Conservation (phyloP, 495 filamentous ascomycete species). For the Penicillium steckii region DNA sequence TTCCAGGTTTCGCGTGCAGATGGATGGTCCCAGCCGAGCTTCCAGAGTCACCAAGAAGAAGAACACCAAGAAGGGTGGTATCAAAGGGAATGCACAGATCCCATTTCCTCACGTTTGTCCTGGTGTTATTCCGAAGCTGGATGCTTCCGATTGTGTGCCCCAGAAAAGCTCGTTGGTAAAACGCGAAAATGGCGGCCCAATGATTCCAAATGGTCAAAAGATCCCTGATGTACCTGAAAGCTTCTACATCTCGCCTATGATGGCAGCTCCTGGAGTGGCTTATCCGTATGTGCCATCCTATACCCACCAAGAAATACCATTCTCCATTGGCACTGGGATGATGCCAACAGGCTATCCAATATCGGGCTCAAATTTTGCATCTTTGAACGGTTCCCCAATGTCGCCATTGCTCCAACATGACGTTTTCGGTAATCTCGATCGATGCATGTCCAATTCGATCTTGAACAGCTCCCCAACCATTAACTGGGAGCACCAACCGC, state of each 20-base stretch:
- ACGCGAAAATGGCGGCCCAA: neutral
- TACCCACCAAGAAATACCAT: neutral
- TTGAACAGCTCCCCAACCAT: neutral
- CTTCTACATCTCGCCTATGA: neutral
- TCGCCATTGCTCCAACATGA: neutral
- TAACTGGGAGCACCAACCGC: neutral
- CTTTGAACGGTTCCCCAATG: neutral
- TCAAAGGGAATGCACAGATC: neutral
- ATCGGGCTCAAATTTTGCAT: neutral
- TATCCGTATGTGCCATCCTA: neutral
- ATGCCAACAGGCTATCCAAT: neutral
- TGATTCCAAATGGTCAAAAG: neutral
- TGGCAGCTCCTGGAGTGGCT: neutral
- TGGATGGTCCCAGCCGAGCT: constrained; percentile 45
- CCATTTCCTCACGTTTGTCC: neutral
- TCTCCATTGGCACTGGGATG: neutral
- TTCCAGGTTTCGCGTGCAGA: constrained; percentile 63
- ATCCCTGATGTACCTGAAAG: neutral
- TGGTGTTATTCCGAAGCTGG: neutral
- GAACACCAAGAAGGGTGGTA: constrained; percentile 8
- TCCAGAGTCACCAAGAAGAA: constrained; percentile 16
- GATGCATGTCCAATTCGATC: neutral
- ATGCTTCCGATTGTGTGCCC: neutral
- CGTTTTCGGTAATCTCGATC: neutral
- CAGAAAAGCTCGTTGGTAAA: neutral